Percentiles rank a stretch among this genome's conserved stretches.
Conservation (phyloP, 305 asterid species). For the Rubia tinctorum region DNA sequence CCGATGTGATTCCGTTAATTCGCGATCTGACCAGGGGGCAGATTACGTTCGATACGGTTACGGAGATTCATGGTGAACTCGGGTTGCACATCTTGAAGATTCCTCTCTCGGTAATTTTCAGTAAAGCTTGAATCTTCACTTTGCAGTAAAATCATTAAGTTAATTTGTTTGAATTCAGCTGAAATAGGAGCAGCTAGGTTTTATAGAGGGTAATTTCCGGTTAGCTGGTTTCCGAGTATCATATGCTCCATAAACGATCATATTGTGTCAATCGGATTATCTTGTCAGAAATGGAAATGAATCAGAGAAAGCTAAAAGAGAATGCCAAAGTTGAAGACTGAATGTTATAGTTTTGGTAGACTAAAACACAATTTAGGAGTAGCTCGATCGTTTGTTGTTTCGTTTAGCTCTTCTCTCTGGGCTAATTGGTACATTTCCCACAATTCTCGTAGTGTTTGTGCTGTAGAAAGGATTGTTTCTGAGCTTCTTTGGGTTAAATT, state of each 20-base stretch:
- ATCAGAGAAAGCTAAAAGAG: background rate
- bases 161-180: background rate
- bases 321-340: background rate
- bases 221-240: background rate
- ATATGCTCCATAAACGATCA: background rate
- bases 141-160: background rate
- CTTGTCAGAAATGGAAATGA: background rate
- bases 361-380: background rate
- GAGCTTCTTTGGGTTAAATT: constrained; percentile 8
- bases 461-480: background rate
- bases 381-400: background rate
- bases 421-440: background rate
- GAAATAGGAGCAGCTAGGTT: background rate
- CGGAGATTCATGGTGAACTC: constrained; percentile 62
- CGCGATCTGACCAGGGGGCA: constrained; percentile 63
- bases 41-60: constrained; percentile 54
- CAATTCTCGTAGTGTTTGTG: background rate
- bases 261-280: no score
- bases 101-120: constrained; percentile 56
- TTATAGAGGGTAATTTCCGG: background rate
- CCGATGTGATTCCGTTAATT: constrained; percentile 47
- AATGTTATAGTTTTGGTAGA: background rate
- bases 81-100: constrained; percentile 51
- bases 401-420: background rate
- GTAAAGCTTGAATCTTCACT: background rate